Percentiles rank a stretch among this genome's conserved stretches.
Conservation (phyloP, 805 yeast genomes). For the Ogataea siamensis region DNA sequence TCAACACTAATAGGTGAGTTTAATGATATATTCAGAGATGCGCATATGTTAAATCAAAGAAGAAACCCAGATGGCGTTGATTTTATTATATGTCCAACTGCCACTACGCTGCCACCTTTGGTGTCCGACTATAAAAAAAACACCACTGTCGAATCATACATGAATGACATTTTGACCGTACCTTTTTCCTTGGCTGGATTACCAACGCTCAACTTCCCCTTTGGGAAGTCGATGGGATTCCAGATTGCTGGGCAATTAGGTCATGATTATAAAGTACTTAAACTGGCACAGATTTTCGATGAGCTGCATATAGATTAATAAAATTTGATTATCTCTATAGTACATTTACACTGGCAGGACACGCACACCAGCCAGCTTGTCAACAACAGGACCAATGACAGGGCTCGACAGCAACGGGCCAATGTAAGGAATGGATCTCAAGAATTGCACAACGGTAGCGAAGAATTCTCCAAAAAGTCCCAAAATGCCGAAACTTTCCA, state of each 20-base stretch:
- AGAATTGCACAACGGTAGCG: conserved; percentile 80
- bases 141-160: conserved; percentile 56
- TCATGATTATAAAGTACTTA: conserved; percentile 63
- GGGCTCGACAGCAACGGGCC: conserved; percentile 87
- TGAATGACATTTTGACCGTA: conserved; percentile 81
- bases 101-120: conserved; percentile 51
- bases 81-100: conserved; percentile 70
- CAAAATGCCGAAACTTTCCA: conserved; percentile 87
- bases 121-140: conserved; percentile 19
- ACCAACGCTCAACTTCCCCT: conserved; percentile 82
- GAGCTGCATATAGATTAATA: conserved; percentile 9
- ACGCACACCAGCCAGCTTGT: conserved; percentile 62
- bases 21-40: conserved; percentile 54
- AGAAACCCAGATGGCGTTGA: conserved; percentile 51
- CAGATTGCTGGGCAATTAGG: conserved; percentile 88
- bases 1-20: conserved; percentile 60
- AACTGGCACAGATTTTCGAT: conserved; percentile 25
- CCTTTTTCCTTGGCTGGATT: conserved; percentile 92
- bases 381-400: conserved; percentile 70
- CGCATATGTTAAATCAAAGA: conserved; percentile 39
- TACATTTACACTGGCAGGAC: conserved; percentile 56
- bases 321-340: conserved; percentile 6
- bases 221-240: conserved; percentile 55
- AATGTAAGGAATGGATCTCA: conserved; percentile 82
- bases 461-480: conserved; percentile 90